These are phyloP conservation scores for Sugiyamaella chiloensis DNA, from an alignment of 805 yeast species.

Conservation along the genomic window DNA sequence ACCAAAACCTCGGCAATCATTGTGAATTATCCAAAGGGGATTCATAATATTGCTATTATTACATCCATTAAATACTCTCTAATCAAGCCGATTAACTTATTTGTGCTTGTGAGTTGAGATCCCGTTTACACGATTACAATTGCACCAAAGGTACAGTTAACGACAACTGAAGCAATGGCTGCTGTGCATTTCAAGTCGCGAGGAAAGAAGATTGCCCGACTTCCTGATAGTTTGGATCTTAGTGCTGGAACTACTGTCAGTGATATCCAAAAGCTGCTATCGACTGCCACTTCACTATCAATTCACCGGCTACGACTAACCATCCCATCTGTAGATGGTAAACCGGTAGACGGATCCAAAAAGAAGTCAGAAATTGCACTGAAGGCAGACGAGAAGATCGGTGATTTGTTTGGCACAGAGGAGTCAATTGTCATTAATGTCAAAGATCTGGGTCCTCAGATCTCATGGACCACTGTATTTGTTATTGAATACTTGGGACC, in stretches of 20 bases:
- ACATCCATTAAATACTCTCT: neutral
- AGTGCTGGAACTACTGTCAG: slow-evolving; percentile 41
- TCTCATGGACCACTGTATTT: slow-evolving; percentile 89
- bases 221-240: slow-evolving; percentile 30
- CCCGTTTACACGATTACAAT: too few species aligned
- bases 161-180: slow-evolving; percentile 18
- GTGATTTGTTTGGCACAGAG: slow-evolving; percentile 42
- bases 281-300: slow-evolving; percentile 44
- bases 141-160: too few species aligned
- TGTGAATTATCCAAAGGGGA: too few species aligned
- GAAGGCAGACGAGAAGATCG: slow-evolving; percentile 43
- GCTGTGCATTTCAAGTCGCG: slow-evolving; percentile 23
- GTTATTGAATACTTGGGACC: slow-evolving; percentile 90
- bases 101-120: neutral
- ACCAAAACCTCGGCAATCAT: too few species aligned
- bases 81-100: neutral
- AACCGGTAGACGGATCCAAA: slow-evolving; percentile 30
- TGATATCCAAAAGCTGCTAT: slow-evolving; percentile 43
- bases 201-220: slow-evolving; percentile 24
- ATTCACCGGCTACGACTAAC: slow-evolving; percentile 58
- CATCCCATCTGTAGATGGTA: slow-evolving; percentile 32
- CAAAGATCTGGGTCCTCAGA: slow-evolving; percentile 91
- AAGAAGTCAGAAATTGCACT: slow-evolving; percentile 41
- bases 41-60: too few species aligned
- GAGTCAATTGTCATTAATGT: slow-evolving; percentile 49